Base-by-base conservation (phyloP, 345 rosid species). In the Hevea brasiliensis region DNA sequence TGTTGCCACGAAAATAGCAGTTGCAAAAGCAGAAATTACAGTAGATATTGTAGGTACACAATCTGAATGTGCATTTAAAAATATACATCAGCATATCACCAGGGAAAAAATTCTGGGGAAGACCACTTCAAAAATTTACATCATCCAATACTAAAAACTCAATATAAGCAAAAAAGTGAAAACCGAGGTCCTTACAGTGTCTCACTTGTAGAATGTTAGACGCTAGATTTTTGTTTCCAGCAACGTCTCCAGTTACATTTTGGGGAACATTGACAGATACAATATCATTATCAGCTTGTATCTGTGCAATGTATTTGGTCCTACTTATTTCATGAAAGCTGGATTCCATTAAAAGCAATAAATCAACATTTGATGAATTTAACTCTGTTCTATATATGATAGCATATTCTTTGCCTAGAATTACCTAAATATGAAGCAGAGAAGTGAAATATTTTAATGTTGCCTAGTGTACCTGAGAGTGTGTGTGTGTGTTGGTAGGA, bases 161-260 rank as follows among this genome's bases (percentile, higher is more conserved):
- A 40, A 35, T 61, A 35, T 20, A 58, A 76, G 40, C 13, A 61
- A 57, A 2, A 50, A 40, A 37, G 48, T 7, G n/a, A 20, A 29
- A 47, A 65, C 50, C 41, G 11, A 26, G 11, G 54, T 65, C 20
- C 95, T 90, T 85, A 89, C 98, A 89, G 58, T 87, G 97, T 73
- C 81, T 88, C 77, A 92, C 95, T 84, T 81, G 85, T 61, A 94
- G 85, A 78, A 87, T 71, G 67, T 94, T 87, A 26, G 97, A 94
- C 50, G 93, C 84, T 15, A 85, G 75, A 74, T 92, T 94, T 67
- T 77, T 86, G 82, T 94, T 94, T 75, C 97, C 98, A 12, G 97
- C 90, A 32, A 94, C 88, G 87, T 94, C 97, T 53, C 81, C 89
- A 53, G 92, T 92, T 55, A 84, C 87, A 73, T 94, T 92, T 82